A percentile compares a stretch with the other conserved stretches of the same genome.
These are phyloP conservation scores for Kwoniella europaea DNA, from an alignment of 768 basidiomycete genomes.

Conservation along the genomic window DNA sequence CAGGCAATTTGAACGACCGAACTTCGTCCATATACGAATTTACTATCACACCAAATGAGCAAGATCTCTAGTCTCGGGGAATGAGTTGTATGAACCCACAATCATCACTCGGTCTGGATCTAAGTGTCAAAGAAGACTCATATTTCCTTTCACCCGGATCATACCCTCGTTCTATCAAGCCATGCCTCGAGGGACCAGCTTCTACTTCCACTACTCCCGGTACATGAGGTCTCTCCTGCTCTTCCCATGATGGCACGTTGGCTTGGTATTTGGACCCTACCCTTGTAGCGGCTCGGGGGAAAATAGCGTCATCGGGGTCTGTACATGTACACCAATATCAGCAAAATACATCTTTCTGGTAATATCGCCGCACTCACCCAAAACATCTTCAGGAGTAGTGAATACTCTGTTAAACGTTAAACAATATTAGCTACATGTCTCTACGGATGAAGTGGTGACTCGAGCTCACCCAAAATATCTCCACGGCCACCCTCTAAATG, in stretches of 20 bases:
- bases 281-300: slow-evolving; percentile 89
- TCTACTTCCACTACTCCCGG: slow-evolving; percentile 33
- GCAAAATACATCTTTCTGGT: not conserved
- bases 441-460: no score
- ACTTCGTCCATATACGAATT: slow-evolving; percentile 41
- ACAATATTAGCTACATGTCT: not conserved
- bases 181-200: slow-evolving; percentile 50
- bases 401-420: slow-evolving; percentile 68
- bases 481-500: slow-evolving; percentile 63
- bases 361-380: slow-evolving; percentile 64
- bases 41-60: slow-evolving; percentile 30
- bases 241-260: slow-evolving; percentile 63
- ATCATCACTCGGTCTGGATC: slow-evolving; percentile 41
- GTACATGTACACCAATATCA: slow-evolving; percentile 21
- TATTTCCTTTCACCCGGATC: slow-evolving; percentile 44
- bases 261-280: slow-evolving; percentile 85
- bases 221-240: slow-evolving; percentile 42
- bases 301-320: slow-evolving; percentile 97
- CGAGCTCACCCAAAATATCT: slow-evolving; percentile 85
- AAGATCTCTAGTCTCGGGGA: not conserved
- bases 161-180: slow-evolving; percentile 47
- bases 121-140: slow-evolving; percentile 44
- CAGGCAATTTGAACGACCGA: slow-evolving; percentile 33
- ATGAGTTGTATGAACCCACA: slow-evolving; percentile 26
- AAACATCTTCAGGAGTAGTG: slow-evolving; percentile 87